Evolutionary conservation across 116 monocot species (phyloP).

Genomic region (Papilionanthe hybrid): DNA sequence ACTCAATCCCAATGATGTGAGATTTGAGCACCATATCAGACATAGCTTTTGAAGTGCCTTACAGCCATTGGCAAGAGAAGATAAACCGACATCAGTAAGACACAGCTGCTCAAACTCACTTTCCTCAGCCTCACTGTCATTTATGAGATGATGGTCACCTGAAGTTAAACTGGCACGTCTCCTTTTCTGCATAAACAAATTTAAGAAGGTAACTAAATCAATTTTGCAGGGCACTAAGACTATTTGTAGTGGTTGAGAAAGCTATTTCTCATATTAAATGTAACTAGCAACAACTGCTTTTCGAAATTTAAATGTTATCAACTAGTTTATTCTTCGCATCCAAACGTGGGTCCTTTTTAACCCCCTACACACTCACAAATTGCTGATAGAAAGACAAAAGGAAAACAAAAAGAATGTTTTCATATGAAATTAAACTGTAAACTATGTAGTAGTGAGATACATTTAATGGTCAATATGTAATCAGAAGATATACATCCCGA

Average conservation of each 20-base stretch:
- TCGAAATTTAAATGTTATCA: not conserved
- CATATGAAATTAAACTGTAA: not conserved
- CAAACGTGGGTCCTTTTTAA: not conserved
- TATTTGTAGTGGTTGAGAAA: not conserved
- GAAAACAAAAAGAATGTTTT: not conserved
- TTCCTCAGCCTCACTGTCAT: slow-evolving; percentile 24
- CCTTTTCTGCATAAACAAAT: slow-evolving; percentile 34
- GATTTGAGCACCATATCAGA: slow-evolving; percentile 75
- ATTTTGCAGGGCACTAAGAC: not conserved
- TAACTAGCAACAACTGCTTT: not conserved
- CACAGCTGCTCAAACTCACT: slow-evolving; percentile 21
- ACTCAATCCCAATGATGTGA: slow-evolving; percentile 59
- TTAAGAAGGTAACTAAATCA: not conserved
- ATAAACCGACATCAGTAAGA: slow-evolving; percentile 64
- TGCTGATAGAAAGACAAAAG: not conserved
- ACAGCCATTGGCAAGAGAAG: slow-evolving; percentile 55
- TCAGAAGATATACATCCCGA: not conserved
- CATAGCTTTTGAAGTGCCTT: slow-evolving; percentile 63
- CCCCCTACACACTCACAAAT: not conserved
- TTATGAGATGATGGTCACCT: slow-evolving; percentile 11
- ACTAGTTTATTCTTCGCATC: not conserved
- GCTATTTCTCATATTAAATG: not conserved
- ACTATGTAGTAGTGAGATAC: not conserved
- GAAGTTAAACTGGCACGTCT: slow-evolving; percentile 18
- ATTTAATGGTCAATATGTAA: not conserved